These are phyloP conservation scores for Exsudoporus frostii DNA, from an alignment of 768 basidiomycete species.

Conservation along the genomic window DNA sequence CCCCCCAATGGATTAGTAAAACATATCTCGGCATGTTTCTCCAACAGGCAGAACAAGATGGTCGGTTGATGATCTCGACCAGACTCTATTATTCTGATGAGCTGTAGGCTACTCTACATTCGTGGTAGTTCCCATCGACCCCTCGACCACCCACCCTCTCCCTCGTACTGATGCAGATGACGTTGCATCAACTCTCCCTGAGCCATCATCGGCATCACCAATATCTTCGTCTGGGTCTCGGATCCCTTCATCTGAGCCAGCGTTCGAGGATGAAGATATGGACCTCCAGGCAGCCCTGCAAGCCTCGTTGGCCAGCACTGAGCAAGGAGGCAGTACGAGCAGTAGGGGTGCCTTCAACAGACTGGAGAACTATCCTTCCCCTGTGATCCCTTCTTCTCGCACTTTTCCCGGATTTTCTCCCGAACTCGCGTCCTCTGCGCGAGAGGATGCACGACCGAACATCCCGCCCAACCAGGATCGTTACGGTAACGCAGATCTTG, in stretches of 20 bases:
- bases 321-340: neutral
- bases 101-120: slow-evolving; percentile 78
- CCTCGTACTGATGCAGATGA: slow-evolving; percentile 70
- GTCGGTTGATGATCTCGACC: slow-evolving; percentile 36
- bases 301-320: slow-evolving; percentile 57
- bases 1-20: slow-evolving; percentile 81
- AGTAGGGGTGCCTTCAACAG: slow-evolving; percentile 9
- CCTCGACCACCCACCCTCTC: slow-evolving; percentile 47
- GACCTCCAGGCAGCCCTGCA: slow-evolving; percentile 86
- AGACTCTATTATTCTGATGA: slow-evolving; percentile 5
- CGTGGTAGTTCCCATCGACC: slow-evolving; percentile 64
- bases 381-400: slow-evolving; percentile 26
- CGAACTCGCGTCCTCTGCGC: slow-evolving; percentile 7
- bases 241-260: slow-evolving; percentile 19
- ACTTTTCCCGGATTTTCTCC: slow-evolving; percentile 26
- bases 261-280: slow-evolving; percentile 79
- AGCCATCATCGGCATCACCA: slow-evolving; percentile 38
- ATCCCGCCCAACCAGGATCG: slow-evolving; percentile 33
- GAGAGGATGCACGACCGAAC: slow-evolving; percentile 11
- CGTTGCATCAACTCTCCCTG: slow-evolving; percentile 60
- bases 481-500: slow-evolving; percentile 33
- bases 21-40: slow-evolving; percentile 83
- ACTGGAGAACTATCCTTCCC: slow-evolving; percentile 15
- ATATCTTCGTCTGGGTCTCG: slow-evolving; percentile 11
- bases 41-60: slow-evolving; percentile 83